Percentiles rank a stretch among this genome's conserved stretches.
Conservation (phyloP, 257 asterid species). For the Ophiorrhiza pumila region DNA sequence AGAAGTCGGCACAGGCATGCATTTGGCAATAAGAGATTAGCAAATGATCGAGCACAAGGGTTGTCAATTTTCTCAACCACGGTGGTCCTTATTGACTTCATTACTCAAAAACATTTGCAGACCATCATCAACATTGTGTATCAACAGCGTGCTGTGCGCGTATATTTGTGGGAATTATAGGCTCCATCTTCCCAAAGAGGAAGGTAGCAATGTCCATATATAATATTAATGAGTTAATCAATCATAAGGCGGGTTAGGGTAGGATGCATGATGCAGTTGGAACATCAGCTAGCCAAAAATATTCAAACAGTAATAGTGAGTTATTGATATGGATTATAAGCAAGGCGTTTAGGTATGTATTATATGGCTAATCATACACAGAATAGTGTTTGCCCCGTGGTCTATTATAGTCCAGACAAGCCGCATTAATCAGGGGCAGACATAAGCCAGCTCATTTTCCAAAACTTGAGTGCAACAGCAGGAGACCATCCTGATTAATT, state of each 20-base stretch:
- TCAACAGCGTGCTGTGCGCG: not conserved
- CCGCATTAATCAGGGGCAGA: slow-evolving; percentile 29
- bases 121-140: not conserved
- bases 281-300: not conserved
- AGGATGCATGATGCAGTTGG: slow-evolving; percentile 11
- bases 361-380: slow-evolving; percentile 13
- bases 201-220: not conserved
- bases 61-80: not conserved
- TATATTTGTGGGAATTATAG: not conserved
- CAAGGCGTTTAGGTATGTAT: not conserved
- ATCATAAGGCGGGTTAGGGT: slow-evolving; percentile 16
- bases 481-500: slow-evolving; percentile 26
- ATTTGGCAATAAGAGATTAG: not conserved
- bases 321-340: slow-evolving; percentile 3
- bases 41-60: not conserved
- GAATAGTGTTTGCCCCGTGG: slow-evolving; percentile 22
- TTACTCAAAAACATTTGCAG: no score
- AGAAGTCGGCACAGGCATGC: no score
- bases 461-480: slow-evolving; percentile 22
- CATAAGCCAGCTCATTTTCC: slow-evolving; percentile 34
- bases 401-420: slow-evolving; percentile 27
- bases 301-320: not conserved
- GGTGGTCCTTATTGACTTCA: slow-evolving; percentile 2
- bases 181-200: slow-evolving; percentile 16
- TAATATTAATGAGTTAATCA: slow-evolving; percentile 10